Base-by-base conservation (phyloP, 2,329 filamentous ascomycete species). In the Arthrinium phaeospermum region DNA sequence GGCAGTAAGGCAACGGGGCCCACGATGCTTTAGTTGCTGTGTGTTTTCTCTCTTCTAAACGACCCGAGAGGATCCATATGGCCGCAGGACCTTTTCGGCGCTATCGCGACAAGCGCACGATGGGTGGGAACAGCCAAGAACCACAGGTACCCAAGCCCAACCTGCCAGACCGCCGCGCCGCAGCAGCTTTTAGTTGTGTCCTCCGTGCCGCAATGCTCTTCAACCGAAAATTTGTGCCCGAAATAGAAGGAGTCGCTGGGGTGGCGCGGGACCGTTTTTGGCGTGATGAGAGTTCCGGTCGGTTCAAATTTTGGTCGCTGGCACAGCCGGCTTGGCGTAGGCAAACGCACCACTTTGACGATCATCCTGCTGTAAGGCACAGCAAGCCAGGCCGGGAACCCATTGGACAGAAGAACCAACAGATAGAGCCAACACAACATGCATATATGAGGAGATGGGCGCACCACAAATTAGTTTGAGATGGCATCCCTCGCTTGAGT, bases 391-490 rank as follows among this genome's bases (percentile, higher is more conserved):
- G 16, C 5, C 8, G 19, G 46, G 2, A n/a, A n/a, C 7, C 46
- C 46, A 16, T 53, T 53, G 49, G 49, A 30, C 49, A 27, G 27
- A 53, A 27, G 49, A 2, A 24, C 19, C 16, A 53, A 16, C 51
- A 14, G 22, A 57, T 27, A 37, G 30, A 61, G 34, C 53, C 53
- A 61, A 37, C 53, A 4, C 6, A 22, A 2, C 53, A 61, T 61
- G 53, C 53, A 61, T 61, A 61, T 61, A 61, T 34, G 53, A 61
- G 53, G 53, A 61, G 53, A 61, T 30, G 53, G 19, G 10, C 30
- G 8, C 53, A 34, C 53, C 27, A 22, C 30, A 12, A 22, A 30
- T 37, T 16, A 8, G 53, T 3, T 14, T 27, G 27, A 37, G 16
- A 61, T 61, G 53, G 3, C 30, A 37, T 61, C 30, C 53, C 22